A percentile compares a stretch with the other conserved stretches of the same genome.
Evolutionary conservation across 2,329 filamentous ascomycete species (phyloP).

Genomic region (Aspergillus melleus): DNA sequence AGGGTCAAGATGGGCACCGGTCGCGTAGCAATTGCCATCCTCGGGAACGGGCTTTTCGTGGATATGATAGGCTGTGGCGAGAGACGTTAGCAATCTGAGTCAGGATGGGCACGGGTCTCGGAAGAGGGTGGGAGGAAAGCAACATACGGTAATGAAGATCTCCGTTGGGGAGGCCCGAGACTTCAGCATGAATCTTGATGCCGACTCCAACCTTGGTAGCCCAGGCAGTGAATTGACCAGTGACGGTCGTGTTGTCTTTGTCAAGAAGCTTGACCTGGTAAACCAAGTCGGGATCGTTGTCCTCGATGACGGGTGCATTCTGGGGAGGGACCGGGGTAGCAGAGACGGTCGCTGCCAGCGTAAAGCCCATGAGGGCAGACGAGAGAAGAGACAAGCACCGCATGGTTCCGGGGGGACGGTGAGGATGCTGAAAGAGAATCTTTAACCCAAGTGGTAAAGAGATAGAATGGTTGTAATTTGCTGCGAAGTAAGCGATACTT

Average conservation of each 20-base stretch:
- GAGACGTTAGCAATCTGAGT: not conserved
- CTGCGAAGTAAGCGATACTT: not conserved
- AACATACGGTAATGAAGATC: constrained; percentile 58
- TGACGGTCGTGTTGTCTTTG: constrained; percentile 55
- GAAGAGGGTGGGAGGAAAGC: constrained; percentile 28
- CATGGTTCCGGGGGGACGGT: not conserved
- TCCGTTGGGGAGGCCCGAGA: constrained; percentile 59
- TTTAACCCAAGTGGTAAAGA: not conserved
- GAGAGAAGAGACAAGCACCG: not conserved
- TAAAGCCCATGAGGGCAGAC: not conserved
- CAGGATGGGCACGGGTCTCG: not conserved
- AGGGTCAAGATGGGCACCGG: constrained; percentile 70
- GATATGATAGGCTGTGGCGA: constrained; percentile 63
- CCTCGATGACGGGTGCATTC: constrained; percentile 46
- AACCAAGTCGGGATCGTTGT: constrained; percentile 57
- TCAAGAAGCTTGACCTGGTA: constrained; percentile 61
- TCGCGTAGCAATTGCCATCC: constrained; percentile 70
- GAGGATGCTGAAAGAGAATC: not conserved
- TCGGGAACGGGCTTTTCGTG: constrained; percentile 64
- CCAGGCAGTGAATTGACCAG: constrained; percentile 53
- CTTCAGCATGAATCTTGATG: constrained; percentile 55
- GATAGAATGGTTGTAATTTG: not conserved
- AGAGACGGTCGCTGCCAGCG: not conserved
- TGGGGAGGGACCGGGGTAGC: not conserved
- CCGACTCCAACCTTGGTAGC: constrained; percentile 54